These are phyloP conservation scores for Trichopus zeylanicus DNA, from an alignment of 116 monocot genomes.

Conservation along the genomic window DNA sequence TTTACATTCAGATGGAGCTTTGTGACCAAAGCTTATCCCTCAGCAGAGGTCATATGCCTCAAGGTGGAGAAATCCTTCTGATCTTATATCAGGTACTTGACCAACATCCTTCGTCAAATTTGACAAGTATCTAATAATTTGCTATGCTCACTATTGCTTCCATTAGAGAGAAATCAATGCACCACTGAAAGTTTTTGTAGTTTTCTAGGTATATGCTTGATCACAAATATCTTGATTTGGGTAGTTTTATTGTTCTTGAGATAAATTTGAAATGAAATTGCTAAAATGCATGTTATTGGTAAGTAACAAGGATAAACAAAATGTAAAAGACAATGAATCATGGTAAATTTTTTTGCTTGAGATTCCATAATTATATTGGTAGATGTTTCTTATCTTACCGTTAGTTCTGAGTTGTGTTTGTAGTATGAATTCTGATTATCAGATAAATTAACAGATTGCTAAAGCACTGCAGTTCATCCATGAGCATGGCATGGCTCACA, in stretches of 20 bases:
- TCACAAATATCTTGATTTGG: no score
- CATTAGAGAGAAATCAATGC: no score
- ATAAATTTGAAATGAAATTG: no score
- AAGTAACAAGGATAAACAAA: no score
- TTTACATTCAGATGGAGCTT: conserved; percentile 97
- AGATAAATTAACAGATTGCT: conserved; percentile 44
- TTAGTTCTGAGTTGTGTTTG: neutral
- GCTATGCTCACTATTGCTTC: neutral
- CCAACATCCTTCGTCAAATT: neutral
- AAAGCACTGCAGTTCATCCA: conserved; percentile 77
- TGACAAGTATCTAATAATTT: no score
- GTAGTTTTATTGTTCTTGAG: no score
- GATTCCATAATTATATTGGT: neutral
- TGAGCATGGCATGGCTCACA: conserved; percentile 69
- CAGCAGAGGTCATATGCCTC: conserved; percentile 19
- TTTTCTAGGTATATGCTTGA: no score
- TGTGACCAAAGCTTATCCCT: conserved; percentile 66
- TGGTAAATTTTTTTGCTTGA: no score
- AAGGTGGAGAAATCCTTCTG: conserved; percentile 37
- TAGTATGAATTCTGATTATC: neutral
- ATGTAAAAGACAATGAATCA: no score
- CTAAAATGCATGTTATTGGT: no score
- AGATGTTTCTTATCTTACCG: neutral
- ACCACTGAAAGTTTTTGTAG: no score
- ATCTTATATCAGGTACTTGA: conserved; percentile 63